Percentiles rank a stretch among this genome's conserved stretches.
Evolutionary conservation across 208 protist species (phyloP).

Genomic region (Leishmania martiniquensis): DNA sequence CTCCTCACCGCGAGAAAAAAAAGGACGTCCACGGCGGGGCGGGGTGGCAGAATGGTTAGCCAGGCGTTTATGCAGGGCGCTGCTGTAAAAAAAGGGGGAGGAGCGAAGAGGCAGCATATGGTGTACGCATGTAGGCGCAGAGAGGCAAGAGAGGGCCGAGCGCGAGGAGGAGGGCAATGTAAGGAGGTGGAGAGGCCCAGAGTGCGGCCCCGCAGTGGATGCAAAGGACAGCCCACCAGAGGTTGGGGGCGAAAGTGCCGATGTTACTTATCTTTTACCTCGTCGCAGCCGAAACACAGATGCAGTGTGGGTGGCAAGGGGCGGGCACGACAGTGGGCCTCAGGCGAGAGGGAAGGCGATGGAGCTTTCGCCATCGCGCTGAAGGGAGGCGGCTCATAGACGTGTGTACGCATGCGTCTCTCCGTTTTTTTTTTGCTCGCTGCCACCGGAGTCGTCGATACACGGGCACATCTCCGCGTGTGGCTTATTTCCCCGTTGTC

Average conservation of each 20-base stretch:
- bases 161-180: background rate
- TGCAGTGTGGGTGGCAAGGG: background rate
- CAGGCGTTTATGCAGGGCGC: background rate
- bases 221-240: too few relatives aligned
- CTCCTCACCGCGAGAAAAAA: background rate
- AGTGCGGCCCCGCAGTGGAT: too few relatives aligned
- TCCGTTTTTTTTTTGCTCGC: background rate
- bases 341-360: background rate
- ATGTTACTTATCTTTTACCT: background rate
- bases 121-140: too few relatives aligned
- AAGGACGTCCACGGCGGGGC: too few relatives aligned
- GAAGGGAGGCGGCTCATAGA: background rate
- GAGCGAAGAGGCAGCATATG: background rate
- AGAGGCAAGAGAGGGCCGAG: background rate
- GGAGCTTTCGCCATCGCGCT: background rate
- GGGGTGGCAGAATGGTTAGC: too few relatives aligned
- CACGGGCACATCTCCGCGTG: too few relatives aligned
- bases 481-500: background rate
- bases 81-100: background rate
- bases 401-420: background rate
- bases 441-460: too few relatives aligned
- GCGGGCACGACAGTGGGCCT: background rate
- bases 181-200: too few relatives aligned
- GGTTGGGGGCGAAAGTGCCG: too few relatives aligned
- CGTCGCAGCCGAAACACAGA: background rate